Evolutionary conservation across 371 early-diverging fungal species (phyloP).

Genomic region (Synchytrium microbalum): DNA sequence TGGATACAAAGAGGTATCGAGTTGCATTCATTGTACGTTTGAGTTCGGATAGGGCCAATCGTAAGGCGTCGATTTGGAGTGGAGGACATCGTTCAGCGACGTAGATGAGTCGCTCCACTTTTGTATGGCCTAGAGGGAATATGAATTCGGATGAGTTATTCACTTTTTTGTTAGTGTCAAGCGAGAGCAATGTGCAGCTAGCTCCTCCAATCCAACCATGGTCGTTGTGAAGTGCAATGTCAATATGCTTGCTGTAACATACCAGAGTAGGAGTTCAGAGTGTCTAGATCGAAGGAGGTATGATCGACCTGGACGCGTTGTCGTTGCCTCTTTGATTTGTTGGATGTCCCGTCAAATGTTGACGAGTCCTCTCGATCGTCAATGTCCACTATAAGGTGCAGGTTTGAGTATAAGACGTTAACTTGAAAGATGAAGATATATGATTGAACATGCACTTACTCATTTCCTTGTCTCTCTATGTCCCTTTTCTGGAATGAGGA

Average conservation of each 20-base stretch:
- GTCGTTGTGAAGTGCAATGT: neutral
- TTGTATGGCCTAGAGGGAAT: conserved; percentile 49
- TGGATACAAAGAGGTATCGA: conserved; percentile 42
- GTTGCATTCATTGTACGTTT: conserved; percentile 39
- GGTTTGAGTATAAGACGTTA: too few relatives aligned
- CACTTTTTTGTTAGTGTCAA: too few relatives aligned
- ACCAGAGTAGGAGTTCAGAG: neutral
- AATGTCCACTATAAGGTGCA: neutral
- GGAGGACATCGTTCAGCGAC: conserved; percentile 66
- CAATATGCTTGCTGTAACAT: too few relatives aligned
- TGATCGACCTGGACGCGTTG: neutral
- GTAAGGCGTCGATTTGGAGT: conserved; percentile 58
- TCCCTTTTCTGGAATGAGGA: too few relatives aligned
- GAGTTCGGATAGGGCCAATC: conserved; percentile 53
- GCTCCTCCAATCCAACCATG: too few relatives aligned
- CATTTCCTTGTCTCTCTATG: too few relatives aligned
- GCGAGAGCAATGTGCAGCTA: too few relatives aligned
- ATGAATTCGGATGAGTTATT: too few relatives aligned
- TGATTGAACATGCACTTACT: too few relatives aligned
- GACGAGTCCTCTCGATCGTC: neutral
- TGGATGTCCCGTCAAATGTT: neutral
- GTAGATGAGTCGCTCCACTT: conserved; percentile 61
- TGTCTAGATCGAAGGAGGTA: neutral
- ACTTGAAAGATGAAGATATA: too few relatives aligned
- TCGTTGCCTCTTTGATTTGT: neutral